These are phyloP conservation scores for Aquilaria agallochum DNA, from an alignment of 441 rosid species.

Conservation along the genomic window DNA sequence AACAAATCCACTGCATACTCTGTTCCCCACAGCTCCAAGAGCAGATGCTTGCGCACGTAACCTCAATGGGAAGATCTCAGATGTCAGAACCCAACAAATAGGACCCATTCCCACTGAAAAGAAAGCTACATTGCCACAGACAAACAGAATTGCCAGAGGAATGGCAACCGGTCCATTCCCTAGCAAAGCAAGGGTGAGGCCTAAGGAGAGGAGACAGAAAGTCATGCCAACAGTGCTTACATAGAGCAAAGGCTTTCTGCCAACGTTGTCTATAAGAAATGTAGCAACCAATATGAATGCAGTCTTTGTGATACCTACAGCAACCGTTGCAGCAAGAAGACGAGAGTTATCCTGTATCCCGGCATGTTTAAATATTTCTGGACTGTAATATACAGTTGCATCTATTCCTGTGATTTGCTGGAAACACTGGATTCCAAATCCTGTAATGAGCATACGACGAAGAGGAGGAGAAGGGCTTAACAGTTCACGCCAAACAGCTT, in stretches of 20 bases:
- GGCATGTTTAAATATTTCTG: conserved; percentile 60
- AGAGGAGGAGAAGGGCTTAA: conserved; percentile 70
- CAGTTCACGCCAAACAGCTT: conserved; percentile 75
- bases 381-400: conserved; percentile 91
- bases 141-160: conserved; percentile 42
- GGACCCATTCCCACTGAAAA: conserved; percentile 89
- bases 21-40: conserved; percentile 80
- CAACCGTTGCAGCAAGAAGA: conserved; percentile 77
- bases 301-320: conserved; percentile 80
- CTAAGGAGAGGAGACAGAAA: conserved; percentile 60
- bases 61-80: conserved; percentile 82
- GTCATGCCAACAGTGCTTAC: conserved; percentile 92
- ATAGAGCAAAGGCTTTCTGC: conserved; percentile 85
- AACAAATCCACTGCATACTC: conserved; percentile 82
- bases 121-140: conserved; percentile 85
- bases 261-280: conserved; percentile 62
- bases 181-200: conserved; percentile 43
- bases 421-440: conserved; percentile 89
- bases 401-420: conserved; percentile 86
- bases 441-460: conserved; percentile 59
- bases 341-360: conserved; percentile 61
- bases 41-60: conserved; percentile 88
- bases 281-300: conserved; percentile 67
- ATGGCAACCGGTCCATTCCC: conserved; percentile 47
- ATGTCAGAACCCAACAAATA: conserved; percentile 79